Evolutionary conservation across 1,284 basidiomycete genomes (phyloP).

Genomic region (Ceratobasidium sp.): DNA sequence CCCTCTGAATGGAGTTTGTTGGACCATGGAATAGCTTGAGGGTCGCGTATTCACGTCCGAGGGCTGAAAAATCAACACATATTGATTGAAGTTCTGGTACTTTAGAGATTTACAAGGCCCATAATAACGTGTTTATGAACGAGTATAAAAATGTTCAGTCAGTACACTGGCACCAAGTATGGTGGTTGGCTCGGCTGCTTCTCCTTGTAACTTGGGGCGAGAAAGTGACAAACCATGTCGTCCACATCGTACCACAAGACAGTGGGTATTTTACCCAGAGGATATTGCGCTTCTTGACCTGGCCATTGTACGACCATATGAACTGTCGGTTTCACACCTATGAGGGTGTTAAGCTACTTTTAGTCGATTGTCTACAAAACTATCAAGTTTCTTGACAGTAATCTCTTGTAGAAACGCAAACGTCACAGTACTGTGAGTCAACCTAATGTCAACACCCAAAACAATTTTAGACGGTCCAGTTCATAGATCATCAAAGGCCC

Average conservation of each 20-base stretch:
- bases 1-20: too few species aligned
- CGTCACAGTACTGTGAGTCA: conserved; percentile 10
- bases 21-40: too few species aligned
- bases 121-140: too few species aligned
- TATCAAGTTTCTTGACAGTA: too few species aligned
- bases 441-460: conserved; percentile 28
- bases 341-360: background rate
- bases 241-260: conserved; percentile 34
- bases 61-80: too few species aligned
- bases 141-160: too few species aligned
- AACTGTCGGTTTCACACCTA: background rate
- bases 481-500: conserved; percentile 2
- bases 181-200: background rate
- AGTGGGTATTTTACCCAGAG: conserved; percentile 37
- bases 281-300: conserved; percentile 13
- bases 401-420: conserved; percentile 4
- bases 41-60: too few species aligned
- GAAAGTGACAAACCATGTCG: conserved; percentile 1
- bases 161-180: too few species aligned
- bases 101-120: too few species aligned
- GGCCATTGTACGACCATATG: conserved; percentile 20
- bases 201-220: conserved; percentile 5
- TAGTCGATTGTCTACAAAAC: too few species aligned
- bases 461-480: conserved; percentile 22
- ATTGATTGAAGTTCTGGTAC: too few species aligned